These are phyloP conservation scores for Dictyostelium capitatum DNA, from an alignment of 78 protist genomes.

Conservation along the genomic window DNA sequence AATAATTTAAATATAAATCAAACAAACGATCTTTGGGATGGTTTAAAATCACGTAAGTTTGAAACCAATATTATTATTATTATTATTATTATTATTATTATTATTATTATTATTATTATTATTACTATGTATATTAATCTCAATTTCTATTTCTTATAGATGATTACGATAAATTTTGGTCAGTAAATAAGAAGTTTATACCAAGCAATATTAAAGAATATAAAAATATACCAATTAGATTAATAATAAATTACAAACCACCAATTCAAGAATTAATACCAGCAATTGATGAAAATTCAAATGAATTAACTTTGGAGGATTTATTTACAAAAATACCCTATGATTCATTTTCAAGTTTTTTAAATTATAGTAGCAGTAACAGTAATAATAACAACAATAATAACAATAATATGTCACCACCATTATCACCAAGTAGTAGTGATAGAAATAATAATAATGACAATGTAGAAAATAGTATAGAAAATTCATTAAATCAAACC, in stretches of 20 bases:
- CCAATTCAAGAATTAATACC: slow-evolving; percentile 65
- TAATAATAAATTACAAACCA: slow-evolving; percentile 44
- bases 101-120: neutral
- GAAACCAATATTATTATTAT: neutral
- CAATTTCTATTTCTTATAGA: neutral
- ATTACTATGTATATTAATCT: neutral
- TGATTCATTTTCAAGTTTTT: neutral
- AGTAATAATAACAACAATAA: neutral
- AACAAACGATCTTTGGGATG: slow-evolving; percentile 81
- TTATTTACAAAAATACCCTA: slow-evolving; percentile 15
- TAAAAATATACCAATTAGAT: slow-evolving; percentile 69
- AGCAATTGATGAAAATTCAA: slow-evolving; percentile 35
- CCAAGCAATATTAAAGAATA: slow-evolving; percentile 32
- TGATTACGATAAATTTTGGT: slow-evolving; percentile 79
- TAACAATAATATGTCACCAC: slow-evolving; percentile 1
- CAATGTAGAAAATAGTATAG: slow-evolving; percentile 13
- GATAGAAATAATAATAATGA: neutral
- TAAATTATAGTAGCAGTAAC: neutral
- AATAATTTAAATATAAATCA: slow-evolving; percentile 72
- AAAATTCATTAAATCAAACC: neutral
- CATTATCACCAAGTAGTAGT: neutral
- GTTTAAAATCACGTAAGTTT: slow-evolving; percentile 66
- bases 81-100: neutral
- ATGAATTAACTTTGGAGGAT: slow-evolving; percentile 23
- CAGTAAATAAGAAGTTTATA: slow-evolving; percentile 50